Conservation (phyloP, 2,329 filamentous ascomycete genomes). For the Hypoxylon sp. region DNA sequence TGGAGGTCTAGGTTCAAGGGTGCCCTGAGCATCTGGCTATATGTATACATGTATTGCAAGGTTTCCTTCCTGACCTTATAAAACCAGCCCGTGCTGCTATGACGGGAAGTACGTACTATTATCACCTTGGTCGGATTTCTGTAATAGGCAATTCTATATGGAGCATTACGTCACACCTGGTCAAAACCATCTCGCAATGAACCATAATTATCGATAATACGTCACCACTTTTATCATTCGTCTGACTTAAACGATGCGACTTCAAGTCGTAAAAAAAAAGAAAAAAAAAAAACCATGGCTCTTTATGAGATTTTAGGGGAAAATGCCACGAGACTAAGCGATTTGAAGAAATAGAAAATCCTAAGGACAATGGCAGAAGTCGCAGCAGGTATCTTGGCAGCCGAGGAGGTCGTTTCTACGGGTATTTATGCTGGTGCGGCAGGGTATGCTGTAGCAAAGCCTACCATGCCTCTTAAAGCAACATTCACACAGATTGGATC, state of each 20-base stretch:
- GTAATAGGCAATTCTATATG: constrained; percentile 26
- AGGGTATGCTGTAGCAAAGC: constrained; percentile 63
- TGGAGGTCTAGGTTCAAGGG: too few relatives aligned
- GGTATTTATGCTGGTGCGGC: constrained; percentile 59
- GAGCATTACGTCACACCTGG: constrained; percentile 31
- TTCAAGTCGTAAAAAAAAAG: not conserved
- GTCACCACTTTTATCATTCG: constrained; percentile 21
- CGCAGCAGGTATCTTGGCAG: constrained; percentile 57
- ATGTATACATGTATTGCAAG: too few relatives aligned
- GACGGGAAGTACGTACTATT: not conserved
- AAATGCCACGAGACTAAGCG: not conserved
- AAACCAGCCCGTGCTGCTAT: too few relatives aligned
- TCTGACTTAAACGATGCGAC: not conserved
- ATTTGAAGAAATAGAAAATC: not conserved
- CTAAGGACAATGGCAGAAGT: constrained; percentile 57
- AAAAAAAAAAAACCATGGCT: not conserved
- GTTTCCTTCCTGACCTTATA: too few relatives aligned
- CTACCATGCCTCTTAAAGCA: constrained; percentile 67
- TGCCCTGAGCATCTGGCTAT: too few relatives aligned
- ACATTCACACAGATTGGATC: constrained; percentile 64
- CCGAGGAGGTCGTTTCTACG: constrained; percentile 60
- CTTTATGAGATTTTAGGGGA: too few relatives aligned
- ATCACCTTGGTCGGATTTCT: constrained; percentile 9
- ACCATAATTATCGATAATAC: constrained; percentile 26
- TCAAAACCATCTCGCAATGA: not conserved